Evolutionary conservation across 2,329 filamentous ascomycete species (phyloP).

Genomic region (Penicillium digitatum): DNA sequence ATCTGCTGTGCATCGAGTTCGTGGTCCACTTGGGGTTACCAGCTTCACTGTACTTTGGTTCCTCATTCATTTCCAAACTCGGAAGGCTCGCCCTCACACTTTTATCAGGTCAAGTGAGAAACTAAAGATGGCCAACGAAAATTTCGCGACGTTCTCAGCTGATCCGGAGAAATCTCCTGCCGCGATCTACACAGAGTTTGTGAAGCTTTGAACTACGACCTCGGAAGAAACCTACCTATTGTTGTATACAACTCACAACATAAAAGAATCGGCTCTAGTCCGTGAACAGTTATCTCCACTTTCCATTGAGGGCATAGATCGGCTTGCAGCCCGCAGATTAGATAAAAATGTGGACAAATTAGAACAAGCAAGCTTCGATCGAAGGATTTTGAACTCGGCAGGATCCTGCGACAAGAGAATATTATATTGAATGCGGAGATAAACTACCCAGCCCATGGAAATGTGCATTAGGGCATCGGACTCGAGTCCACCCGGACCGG

Average conservation of each 20-base stretch:
- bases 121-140: conserved; percentile 13
- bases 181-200: background rate
- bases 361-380: background rate
- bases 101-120: background rate
- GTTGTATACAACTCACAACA: too few relatives aligned
- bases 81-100: background rate
- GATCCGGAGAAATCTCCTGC: background rate
- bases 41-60: background rate
- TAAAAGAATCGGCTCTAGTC: background rate
- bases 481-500: background rate
- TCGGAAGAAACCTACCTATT: too few relatives aligned
- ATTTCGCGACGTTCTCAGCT: conserved; percentile 8
- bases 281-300: conserved; percentile 1
- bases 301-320: conserved; percentile 1
- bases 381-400: background rate
- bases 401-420: background rate
- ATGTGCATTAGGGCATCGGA: background rate
- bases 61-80: background rate
- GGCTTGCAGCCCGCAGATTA: background rate
- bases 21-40: background rate
- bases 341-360: background rate
- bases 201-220: too few relatives aligned
- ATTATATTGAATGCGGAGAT: conserved; percentile 5
- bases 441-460: background rate
- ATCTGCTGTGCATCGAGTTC: conserved; percentile 15